Evolutionary conservation across 2,329 filamentous ascomycete species (phyloP), one percentile per base, ranked within the genome.

Genomic region (Apiospora aurea): DNA sequence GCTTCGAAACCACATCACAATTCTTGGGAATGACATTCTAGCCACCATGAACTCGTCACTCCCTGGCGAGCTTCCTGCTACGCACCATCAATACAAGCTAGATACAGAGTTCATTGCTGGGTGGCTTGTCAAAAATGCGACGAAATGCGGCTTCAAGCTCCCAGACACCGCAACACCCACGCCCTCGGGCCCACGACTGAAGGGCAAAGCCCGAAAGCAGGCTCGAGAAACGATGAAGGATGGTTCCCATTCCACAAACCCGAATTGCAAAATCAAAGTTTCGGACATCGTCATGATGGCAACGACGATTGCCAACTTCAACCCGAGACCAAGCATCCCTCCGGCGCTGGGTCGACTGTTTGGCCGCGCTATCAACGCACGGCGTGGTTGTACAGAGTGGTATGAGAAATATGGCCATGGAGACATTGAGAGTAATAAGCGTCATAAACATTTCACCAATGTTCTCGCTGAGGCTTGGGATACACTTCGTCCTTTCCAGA

Each of bases 311-410:
- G 29, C 26, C 29, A 41, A 13, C 34, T 21, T n/a, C 18, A 41
- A 11, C 4, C 3, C 53, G 3, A 38, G 18, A 13, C 53, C 53
- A 8, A 4, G 7, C 16, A 26, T 75, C 69, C 68, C 80, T 80
- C 41, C 24, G 24, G 68, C 68, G 7, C n/a, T 72, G 10, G 53
- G 67, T 24, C 34, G 57, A 7, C 46, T 72, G 2, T 72, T 72
- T 8, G 21, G 16, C 10, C 71, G 71, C 38, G 53, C 71, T 29
- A 70, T 72, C n/a, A 26, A 47, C 16, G 68, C 71, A 21, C 34
- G 71, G 24, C 64, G 34, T 5, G 24, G 14, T 11, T 70, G 69
- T 18, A 57, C 67, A 38, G 44, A 72, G 14, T 70, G 49, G 68
- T 68, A 72, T 13, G 18, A 70, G 46, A 24, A 47, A 13, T 14